Conservation (phyloP, 768 basidiomycete genomes). For the Amanita exitialis region DNA sequence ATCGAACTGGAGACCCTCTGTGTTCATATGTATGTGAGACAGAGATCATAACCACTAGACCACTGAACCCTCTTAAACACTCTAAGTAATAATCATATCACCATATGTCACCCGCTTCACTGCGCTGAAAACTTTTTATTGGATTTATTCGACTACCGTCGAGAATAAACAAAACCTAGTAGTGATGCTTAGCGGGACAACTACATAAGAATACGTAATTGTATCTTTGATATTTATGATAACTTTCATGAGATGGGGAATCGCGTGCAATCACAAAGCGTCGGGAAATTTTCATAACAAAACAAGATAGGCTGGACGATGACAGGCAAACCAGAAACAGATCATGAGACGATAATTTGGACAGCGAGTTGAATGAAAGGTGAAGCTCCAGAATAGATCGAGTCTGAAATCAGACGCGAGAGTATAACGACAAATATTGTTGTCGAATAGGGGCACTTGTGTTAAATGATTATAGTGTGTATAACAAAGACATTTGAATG, state of each 20-base stretch:
- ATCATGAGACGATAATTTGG: not conserved
- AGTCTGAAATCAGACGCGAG: constrained; percentile 6
- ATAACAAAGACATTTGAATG: not conserved
- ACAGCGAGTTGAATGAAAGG: constrained; percentile 1
- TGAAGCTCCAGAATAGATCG: constrained; percentile 4
- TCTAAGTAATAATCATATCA: no score
- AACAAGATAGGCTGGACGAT: constrained; percentile 7
- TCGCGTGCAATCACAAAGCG: constrained; percentile 7
- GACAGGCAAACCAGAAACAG: constrained; percentile 5
- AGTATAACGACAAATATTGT: constrained; percentile 2
- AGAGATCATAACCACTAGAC: constrained; percentile 17
- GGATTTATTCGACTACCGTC: no score
- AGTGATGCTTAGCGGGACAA: not conserved
- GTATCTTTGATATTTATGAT: constrained; percentile 1
- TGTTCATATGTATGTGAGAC: constrained; percentile 11
- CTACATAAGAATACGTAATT: not conserved
- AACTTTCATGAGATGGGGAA: constrained; percentile 7
- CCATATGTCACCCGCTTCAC: no score
- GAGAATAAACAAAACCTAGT: no score
- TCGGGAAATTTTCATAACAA: constrained; percentile 4
- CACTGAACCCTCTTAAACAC: constrained; percentile 13
- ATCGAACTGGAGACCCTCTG: constrained; percentile 16
- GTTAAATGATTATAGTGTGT: constrained; percentile 4
- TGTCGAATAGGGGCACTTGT: constrained; percentile 2
- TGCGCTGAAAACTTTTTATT: not conserved